A percentile compares a stretch with the other conserved stretches of the same genome.
phyloP scores from a whole-genome alignment of 257 asterid species.

The Verbena officinalis region DNA sequence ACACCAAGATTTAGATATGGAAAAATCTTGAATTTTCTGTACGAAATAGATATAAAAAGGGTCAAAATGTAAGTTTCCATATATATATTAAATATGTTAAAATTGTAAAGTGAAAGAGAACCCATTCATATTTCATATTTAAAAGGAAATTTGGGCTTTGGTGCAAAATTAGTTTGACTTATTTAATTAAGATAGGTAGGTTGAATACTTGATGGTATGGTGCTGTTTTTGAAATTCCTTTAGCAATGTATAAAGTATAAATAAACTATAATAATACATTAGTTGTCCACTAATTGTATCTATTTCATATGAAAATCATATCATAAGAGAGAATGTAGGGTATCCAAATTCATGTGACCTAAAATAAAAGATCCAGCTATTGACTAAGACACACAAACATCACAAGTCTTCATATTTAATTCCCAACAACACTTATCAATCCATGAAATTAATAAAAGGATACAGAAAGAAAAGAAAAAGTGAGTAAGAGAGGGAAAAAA shows the following conservation, averaged over 20 bases:
- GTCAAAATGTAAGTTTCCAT: too few species aligned
- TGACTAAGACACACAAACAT: conserved; percentile 2
- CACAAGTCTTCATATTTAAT: neutral
- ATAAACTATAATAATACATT: neutral
- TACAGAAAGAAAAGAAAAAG: neutral
- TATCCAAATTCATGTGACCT: conserved; percentile 12
- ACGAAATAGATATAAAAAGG: too few species aligned
- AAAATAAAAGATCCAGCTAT: neutral
- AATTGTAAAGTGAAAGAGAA: too few species aligned
- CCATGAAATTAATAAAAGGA: neutral
- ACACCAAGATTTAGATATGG: too few species aligned
- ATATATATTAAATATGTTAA: too few species aligned
- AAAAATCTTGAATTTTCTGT: too few species aligned
- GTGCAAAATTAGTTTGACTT: too few species aligned
- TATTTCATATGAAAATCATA: neutral
- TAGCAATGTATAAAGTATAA: neutral
- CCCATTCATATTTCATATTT: too few species aligned
- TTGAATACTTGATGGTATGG: neutral
- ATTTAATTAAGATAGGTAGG: too few species aligned
- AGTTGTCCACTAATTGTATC: neutral
- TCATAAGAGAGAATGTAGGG: neutral
- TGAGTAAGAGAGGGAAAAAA: neutral
- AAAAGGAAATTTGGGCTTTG: too few species aligned
- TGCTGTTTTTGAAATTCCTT: neutral
- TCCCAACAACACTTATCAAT: neutral